phyloP scores from a whole-genome alignment of 2,329 filamentous ascomycete species.

The Colletotrichum agaves region DNA sequence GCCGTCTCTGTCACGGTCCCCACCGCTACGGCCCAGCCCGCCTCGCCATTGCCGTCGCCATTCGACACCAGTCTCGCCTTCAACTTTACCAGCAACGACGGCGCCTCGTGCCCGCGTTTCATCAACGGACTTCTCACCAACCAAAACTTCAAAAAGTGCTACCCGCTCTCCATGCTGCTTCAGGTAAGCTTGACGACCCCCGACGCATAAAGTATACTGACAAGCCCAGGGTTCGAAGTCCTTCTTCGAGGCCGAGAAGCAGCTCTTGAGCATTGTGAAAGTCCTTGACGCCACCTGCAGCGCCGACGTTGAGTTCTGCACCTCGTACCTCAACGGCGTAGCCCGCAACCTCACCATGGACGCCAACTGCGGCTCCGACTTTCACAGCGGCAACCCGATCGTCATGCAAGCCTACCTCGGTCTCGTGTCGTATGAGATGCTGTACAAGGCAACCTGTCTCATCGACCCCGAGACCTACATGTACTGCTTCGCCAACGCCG shows the following conservation, averaged over 20 bases:
- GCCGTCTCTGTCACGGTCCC: constrained; percentile 37
- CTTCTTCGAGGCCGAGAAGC: constrained; percentile 84
- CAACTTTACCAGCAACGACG: constrained; percentile 67
- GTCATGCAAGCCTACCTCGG: constrained; percentile 81
- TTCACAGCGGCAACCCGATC: constrained; percentile 71
- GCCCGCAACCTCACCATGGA: constrained; percentile 72
- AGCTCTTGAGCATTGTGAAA: constrained; percentile 76
- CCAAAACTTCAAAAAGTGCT: constrained; percentile 76
- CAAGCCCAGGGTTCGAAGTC: constrained; percentile 75
- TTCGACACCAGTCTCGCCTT: constrained; percentile 74
- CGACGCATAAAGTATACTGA: constrained; percentile 39
- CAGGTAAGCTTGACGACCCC: constrained; percentile 63
- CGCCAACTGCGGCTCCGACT: constrained; percentile 78
- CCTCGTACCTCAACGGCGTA: constrained; percentile 69
- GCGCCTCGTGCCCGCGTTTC: constrained; percentile 71
- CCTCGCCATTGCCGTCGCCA: constrained; percentile 66
- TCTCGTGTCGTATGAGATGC: constrained; percentile 78
- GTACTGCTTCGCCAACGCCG: constrained; percentile 87
- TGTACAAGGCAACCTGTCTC: constrained; percentile 86
- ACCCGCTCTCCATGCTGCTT: constrained; percentile 86
- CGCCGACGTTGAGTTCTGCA: constrained; percentile 74
- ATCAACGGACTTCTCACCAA: constrained; percentile 75
- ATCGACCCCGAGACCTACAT: constrained; percentile 71
- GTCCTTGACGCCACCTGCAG: constrained; percentile 83
- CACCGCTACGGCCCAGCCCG: constrained; percentile 42